Evolutionary conservation across 2,329 filamentous ascomycete genomes (phyloP).

Genomic region (Colletotrichum chrysophilum): DNA sequence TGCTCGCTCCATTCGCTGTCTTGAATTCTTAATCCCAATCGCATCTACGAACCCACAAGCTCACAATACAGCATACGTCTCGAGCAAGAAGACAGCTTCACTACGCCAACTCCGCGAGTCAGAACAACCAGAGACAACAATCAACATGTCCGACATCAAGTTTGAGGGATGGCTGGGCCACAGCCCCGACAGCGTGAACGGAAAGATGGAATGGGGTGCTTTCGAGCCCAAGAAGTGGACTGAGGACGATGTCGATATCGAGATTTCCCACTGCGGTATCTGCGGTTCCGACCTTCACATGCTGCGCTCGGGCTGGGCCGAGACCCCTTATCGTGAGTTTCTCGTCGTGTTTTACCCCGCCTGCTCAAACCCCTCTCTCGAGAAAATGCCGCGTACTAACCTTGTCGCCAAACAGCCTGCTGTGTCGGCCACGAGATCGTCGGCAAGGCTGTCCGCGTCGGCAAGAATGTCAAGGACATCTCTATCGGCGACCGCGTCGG

Average conservation of each 20-base stretch:
- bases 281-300: slow-evolving; percentile 68
- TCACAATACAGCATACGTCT: accelerated
- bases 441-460: slow-evolving; percentile 61
- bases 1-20: neutral
- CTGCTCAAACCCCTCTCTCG: neutral
- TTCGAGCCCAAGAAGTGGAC: slow-evolving; percentile 71
- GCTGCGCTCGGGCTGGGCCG: slow-evolving; percentile 58
- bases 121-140: neutral
- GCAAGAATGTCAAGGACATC: slow-evolving; percentile 51
- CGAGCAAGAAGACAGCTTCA: neutral
- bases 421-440: slow-evolving; percentile 72
- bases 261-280: slow-evolving; percentile 69
- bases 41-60: neutral
- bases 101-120: neutral
- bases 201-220: slow-evolving; percentile 59
- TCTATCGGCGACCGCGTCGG: slow-evolving; percentile 68
- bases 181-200: slow-evolving; percentile 43
- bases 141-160: slow-evolving; percentile 42
- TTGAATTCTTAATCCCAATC: no score
- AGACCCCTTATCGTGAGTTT: slow-evolving; percentile 42
- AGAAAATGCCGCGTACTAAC: neutral
- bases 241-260: slow-evolving; percentile 69
- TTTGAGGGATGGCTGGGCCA: slow-evolving; percentile 59
- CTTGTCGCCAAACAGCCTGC: slow-evolving; percentile 36
- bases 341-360: neutral